phyloP scores from a whole-genome alignment of 495 filamentous ascomycete species.

The Trichocladium uniseriatum region DNA sequence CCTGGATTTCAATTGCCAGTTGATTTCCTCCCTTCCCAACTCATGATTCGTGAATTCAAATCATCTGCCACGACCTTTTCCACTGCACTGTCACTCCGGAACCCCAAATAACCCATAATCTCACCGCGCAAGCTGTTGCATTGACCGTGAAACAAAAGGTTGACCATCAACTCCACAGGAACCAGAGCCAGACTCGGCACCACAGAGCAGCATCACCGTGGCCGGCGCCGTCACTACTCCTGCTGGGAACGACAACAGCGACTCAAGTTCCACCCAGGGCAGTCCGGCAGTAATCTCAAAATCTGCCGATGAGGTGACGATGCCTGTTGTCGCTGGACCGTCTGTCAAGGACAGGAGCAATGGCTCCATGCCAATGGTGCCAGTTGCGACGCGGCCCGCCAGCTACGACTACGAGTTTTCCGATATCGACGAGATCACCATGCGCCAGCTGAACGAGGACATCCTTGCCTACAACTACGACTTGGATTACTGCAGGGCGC shows the following conservation, averaged over 20 bases:
- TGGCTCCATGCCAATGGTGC: background rate
- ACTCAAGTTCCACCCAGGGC: background rate
- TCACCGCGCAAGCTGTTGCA: too few relatives aligned
- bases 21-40: background rate
- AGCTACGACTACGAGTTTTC: slow-evolving; percentile 8
- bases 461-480: slow-evolving; percentile 35
- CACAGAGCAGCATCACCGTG: slow-evolving; percentile 15
- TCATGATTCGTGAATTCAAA: too few relatives aligned
- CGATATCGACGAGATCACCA: slow-evolving; percentile 31
- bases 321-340: background rate
- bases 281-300: background rate
- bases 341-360: slow-evolving; percentile 1
- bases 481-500: slow-evolving; percentile 28
- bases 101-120: too few relatives aligned
- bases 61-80: too few relatives aligned
- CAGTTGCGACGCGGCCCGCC: background rate
- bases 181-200: background rate
- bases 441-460: slow-evolving; percentile 36
- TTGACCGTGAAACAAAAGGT: too few relatives aligned
- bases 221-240: background rate
- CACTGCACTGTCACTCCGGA: too few relatives aligned
- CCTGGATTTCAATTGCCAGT: background rate
- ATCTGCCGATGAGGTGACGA: background rate
- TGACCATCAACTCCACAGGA: slow-evolving; percentile 1
- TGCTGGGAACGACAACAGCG: background rate